Evolutionary conservation across 306 rosid genomes (phyloP), one percentile per base, ranked within the genome.

Genomic region (Elaeagnus macrophylla): DNA sequence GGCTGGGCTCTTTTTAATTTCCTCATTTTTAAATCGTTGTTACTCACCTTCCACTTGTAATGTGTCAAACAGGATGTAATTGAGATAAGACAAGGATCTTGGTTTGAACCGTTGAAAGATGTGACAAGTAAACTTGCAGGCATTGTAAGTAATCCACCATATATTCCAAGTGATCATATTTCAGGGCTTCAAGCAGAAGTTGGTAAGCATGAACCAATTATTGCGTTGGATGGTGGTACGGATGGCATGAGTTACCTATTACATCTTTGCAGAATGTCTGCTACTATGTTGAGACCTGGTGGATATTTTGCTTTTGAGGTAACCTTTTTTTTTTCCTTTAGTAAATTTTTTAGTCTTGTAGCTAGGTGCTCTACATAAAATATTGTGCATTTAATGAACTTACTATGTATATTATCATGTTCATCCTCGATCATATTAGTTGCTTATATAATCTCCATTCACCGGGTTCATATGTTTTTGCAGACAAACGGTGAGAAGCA

Each of bases 251-350:
- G 71, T 62, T 79, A 78, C 51, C 95, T 87, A 58, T 57, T 80
- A 46, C 93, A 76, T 81, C 85, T 86, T 12, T 86, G 96, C 74
- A 79, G 79, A 38, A 87, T 86, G 60, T 86, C 88, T 47, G 83
- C 80, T 64, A 60, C 65, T 44, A 61, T 91, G 76, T 71, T 91
- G 80, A 80, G 75, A 56, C 77, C 94, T 36, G 93, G 87, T 66
- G 96, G 99, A 66, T 91, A 82, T 73, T 87, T 91, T 18, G 83
- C 83, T 73, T 82, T 91, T 53, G 94, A 91, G 96, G 96, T 91
- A 72, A 14, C 54, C 20, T 3, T 40, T 49, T 42, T 18, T 3
- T 16, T 7, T 53, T 58, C 44, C 54, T 49, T n/a, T 43, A 37
- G 57, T 15, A 32, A 8, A 14, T 65, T 59, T 47, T 40, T 16